These are phyloP conservation scores for barley (Hordeum vulgare) DNA, from an alignment of 176 grass and related monocot genomes.

Conservation along the genomic window MorexV3_pseudomolecules_assembly NC_058522.1:554102265-554102764, in stretches of 20 bases:
- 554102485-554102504: background rate
- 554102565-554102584: background rate
- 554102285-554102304: too few relatives aligned
- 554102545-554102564: background rate
- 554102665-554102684: background rate
- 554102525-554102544: background rate
- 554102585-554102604: background rate
- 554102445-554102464: background rate
- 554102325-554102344: too few relatives aligned
- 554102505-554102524: background rate
- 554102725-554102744: background rate
- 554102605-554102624: background rate
- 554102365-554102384: too few relatives aligned
- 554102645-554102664: background rate
- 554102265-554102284: background rate
- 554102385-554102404: too few relatives aligned
- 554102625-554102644: constrained; percentile 9
- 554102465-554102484: background rate
- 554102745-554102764: background rate
- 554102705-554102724: background rate
- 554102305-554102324: too few relatives aligned
- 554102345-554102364: too few relatives aligned
- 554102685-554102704: background rate
- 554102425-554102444: background rate
- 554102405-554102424: too few relatives aligned